Conservation (phyloP, 306 rosid genomes). For the Rubus parviflorus region DNA sequence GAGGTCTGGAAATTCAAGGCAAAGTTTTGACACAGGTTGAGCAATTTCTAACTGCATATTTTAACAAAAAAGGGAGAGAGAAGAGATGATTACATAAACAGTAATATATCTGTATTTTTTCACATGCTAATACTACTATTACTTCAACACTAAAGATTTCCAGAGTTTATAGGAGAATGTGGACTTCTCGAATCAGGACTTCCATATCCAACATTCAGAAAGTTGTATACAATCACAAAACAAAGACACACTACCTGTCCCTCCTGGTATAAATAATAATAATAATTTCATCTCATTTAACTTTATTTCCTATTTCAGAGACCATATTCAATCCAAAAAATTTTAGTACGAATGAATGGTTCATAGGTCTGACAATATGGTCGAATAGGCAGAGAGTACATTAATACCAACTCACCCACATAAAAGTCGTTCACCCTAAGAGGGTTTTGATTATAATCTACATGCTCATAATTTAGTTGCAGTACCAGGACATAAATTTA, state of each 20-base stretch:
- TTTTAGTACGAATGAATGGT: background rate
- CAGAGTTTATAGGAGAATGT: background rate
- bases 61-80: constrained; percentile 8
- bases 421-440: background rate
- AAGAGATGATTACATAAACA: constrained; percentile 4
- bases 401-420: background rate
- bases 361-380: background rate
- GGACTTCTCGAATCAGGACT: background rate
- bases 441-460: background rate
- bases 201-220: background rate
- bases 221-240: background rate
- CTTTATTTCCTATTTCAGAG: background rate
- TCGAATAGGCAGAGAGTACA: background rate
- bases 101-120: background rate
- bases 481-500: background rate
- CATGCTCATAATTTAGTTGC: background rate
- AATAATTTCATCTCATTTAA: background rate
- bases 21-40: constrained; percentile 67
- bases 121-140: constrained; percentile 1
- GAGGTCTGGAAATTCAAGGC: constrained; percentile 87
- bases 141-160: background rate
- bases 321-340: background rate
- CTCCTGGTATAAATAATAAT: background rate
- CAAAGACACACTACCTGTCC: background rate
- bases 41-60: constrained; percentile 76